Evolutionary conservation across 2,329 filamentous ascomycete species (phyloP).

Genomic region (Paraphaeosphaeria minitans): DNA sequence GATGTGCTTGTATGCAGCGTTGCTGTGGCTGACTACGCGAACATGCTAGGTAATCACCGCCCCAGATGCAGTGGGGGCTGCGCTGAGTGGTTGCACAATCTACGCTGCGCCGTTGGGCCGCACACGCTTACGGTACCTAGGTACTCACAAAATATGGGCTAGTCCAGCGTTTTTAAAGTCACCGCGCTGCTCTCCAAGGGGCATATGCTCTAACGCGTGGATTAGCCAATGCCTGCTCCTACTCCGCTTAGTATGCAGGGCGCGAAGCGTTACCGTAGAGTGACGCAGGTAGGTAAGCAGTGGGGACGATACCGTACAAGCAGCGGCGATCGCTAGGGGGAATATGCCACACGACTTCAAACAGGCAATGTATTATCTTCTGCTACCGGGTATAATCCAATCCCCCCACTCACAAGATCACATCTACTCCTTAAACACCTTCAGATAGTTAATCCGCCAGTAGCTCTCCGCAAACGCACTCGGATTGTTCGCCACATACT

Average conservation of each 20-base stretch:
- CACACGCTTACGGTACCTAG: no score
- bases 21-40: background rate
- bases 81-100: background rate
- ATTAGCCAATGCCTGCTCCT: background rate
- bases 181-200: background rate
- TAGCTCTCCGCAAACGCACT: slow-evolving; percentile 36
- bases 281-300: background rate
- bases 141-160: no score
- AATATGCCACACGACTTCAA: background rate
- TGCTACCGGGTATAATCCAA: background rate
- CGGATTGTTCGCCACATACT: slow-evolving; percentile 28
- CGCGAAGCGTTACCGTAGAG: background rate
- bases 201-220: background rate
- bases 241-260: background rate
- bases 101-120: no score
- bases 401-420: background rate
- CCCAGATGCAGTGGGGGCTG: background rate
- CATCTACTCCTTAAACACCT: slow-evolving; percentile 31
- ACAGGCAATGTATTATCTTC: background rate
- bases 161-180: background rate
- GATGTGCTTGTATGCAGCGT: no score
- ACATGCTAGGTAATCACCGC: background rate
- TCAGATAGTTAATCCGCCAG: slow-evolving; percentile 49
- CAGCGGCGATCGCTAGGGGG: background rate
- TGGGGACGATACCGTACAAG: background rate